Conservation (phyloP, 495 filamentous ascomycete species). For the Aspergillus nidulans region DNA sequence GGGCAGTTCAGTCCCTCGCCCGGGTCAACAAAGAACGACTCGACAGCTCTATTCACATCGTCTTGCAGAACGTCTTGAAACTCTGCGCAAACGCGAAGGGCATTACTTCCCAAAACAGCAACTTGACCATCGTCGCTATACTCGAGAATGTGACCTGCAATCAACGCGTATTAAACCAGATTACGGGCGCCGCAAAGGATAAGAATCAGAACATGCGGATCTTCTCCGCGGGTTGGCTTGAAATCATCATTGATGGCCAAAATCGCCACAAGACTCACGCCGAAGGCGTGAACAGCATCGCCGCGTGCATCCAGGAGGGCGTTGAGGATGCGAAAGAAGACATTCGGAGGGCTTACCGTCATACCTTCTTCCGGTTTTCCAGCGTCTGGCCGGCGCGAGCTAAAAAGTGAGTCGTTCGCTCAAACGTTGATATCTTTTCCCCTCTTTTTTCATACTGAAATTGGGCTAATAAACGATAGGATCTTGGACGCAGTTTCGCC, state of each 20-base stretch:
- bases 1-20: constrained; percentile 81
- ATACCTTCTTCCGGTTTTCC: constrained; percentile 79
- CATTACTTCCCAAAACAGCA: constrained; percentile 75
- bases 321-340: constrained; percentile 81
- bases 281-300: constrained; percentile 76
- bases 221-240: constrained; percentile 79
- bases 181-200: constrained; percentile 74
- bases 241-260: constrained; percentile 73
- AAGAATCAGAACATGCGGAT: constrained; percentile 84
- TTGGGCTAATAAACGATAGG: constrained; percentile 38
- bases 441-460: neutral
- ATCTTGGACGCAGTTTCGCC: constrained; percentile 71
- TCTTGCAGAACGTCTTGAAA: constrained; percentile 86
- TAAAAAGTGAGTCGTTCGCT: constrained; percentile 53
- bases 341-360: constrained; percentile 77
- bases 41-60: constrained; percentile 84
- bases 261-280: constrained; percentile 71
- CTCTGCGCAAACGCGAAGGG: constrained; percentile 85
- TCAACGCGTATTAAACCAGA: constrained; percentile 73
- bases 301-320: constrained; percentile 84
- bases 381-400: constrained; percentile 71
- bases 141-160: constrained; percentile 75
- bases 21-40: constrained; percentile 68
- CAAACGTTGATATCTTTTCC: neutral
- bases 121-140: constrained; percentile 68